These are phyloP conservation scores for Aureobasidium sp. DNA, from an alignment of 2,329 filamentous ascomycete genomes.

Conservation along the genomic window DNA sequence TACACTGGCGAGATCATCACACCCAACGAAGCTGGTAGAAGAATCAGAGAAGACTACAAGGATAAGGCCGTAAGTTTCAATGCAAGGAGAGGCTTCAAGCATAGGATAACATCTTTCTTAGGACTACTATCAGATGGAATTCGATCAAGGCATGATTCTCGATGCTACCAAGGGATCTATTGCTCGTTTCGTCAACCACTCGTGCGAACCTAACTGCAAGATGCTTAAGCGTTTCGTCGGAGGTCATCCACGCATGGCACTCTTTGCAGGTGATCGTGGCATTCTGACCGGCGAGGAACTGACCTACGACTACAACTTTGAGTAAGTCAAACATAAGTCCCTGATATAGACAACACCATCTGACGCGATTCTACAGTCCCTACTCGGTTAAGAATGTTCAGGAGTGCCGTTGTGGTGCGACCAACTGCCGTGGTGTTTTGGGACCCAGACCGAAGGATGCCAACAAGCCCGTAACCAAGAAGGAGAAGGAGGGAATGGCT, in stretches of 20 bases:
- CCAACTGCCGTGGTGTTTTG: constrained; percentile 51
- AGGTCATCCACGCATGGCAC: constrained; percentile 88
- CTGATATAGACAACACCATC: not conserved
- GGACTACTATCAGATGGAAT: constrained; percentile 98
- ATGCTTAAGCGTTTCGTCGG: constrained; percentile 98
- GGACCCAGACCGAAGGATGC: constrained; percentile 47
- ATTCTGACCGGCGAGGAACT: constrained; percentile 94
- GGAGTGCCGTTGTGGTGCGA: constrained; percentile 51
- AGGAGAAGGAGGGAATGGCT: constrained; percentile 13
- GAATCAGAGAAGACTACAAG: constrained; percentile 91
- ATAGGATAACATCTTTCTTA: constrained; percentile 28
- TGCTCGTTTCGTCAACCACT: constrained; percentile 96
- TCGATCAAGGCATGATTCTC: constrained; percentile 97
- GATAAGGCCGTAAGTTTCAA: constrained; percentile 66
- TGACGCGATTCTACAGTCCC: constrained; percentile 29
- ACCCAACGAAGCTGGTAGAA: constrained; percentile 81
- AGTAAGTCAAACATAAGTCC: constrained; percentile 42
- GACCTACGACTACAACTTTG: constrained; percentile 83
- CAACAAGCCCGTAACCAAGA: constrained; percentile 18
- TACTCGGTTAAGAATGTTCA: constrained; percentile 56
- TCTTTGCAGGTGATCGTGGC: constrained; percentile 83
- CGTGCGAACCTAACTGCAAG: constrained; percentile 82
- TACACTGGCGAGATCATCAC: constrained; percentile 98
- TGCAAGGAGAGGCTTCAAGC: not conserved
- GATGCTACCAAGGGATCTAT: constrained; percentile 94